phyloP scores from a whole-genome alignment of 306 rosid species.

The Vicia faba region DNA sequence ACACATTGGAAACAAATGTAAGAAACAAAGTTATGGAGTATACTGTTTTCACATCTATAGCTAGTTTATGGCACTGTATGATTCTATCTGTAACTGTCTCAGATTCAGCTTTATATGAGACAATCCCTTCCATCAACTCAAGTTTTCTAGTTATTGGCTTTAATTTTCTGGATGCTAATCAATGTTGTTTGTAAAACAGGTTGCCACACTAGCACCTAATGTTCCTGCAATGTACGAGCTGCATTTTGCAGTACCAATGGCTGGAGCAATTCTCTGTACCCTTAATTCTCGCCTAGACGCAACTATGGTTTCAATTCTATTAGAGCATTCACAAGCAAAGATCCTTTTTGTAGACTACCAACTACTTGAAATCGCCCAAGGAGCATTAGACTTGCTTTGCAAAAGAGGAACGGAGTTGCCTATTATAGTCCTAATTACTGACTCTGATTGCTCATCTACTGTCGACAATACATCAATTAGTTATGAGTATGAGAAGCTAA shows the following conservation, averaged over 20 bases:
- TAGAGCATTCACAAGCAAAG: constrained; percentile 72
- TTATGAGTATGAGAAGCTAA: constrained; percentile 65
- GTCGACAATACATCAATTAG: constrained; percentile 31
- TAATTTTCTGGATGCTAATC: constrained; percentile 5
- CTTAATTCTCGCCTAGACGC: constrained; percentile 72
- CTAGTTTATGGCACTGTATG: no score
- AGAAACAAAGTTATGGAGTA: no score
- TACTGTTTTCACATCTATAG: no score
- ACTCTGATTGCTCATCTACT: constrained; percentile 42
- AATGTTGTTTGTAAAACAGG: constrained; percentile 51
- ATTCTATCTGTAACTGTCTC: no score
- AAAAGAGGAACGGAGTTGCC: constrained; percentile 46
- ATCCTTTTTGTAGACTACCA: constrained; percentile 72
- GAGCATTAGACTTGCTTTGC: constrained; percentile 54
- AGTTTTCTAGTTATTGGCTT: no score
- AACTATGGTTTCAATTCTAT: constrained; percentile 52
- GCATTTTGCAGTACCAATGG: constrained; percentile 96
- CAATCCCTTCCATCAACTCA: no score
- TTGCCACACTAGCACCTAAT: constrained; percentile 79
- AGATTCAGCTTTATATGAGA: no score
- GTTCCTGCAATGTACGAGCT: constrained; percentile 91
- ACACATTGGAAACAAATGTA: no score
- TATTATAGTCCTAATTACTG: constrained; percentile 56
- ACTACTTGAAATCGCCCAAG: constrained; percentile 56
- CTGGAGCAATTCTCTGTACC: constrained; percentile 77